Evolutionary conservation across 495 filamentous ascomycete genomes (phyloP).

Genomic region (Penicillium odoratum): DNA sequence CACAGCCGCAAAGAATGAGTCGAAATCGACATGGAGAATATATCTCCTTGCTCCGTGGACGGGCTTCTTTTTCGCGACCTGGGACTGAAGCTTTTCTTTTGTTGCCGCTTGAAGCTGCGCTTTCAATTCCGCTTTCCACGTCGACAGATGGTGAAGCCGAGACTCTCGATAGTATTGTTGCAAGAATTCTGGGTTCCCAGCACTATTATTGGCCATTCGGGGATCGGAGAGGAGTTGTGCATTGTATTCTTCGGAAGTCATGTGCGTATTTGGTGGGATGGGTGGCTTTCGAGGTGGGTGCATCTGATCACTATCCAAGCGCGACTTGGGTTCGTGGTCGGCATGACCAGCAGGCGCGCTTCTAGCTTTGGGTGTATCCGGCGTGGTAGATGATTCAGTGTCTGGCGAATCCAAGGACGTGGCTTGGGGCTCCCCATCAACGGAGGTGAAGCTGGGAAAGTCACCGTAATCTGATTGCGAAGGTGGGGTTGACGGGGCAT

Average conservation of each 20-base stretch:
- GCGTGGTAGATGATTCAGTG: background rate
- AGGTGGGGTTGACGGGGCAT: background rate
- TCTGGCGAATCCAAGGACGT: background rate
- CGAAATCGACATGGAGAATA: conserved; percentile 94
- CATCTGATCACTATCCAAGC: conserved; percentile 8
- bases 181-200: conserved; percentile 86
- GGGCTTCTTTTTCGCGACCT: conserved; percentile 46
- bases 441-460: conserved; percentile 40
- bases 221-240: conserved; percentile 77
- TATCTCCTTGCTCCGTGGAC: conserved; percentile 69
- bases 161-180: conserved; percentile 94
- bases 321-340: background rate
- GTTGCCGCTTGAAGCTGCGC: conserved; percentile 77
- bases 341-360: background rate
- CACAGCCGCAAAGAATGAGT: conserved; percentile 95
- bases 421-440: conserved; percentile 19
- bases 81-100: conserved; percentile 62
- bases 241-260: conserved; percentile 93
- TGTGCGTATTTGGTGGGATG: conserved; percentile 33
- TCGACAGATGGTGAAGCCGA: conserved; percentile 89
- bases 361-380: background rate
- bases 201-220: conserved; percentile 77
- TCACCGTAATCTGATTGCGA: conserved; percentile 48
- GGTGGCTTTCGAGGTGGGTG: conserved; percentile 9
- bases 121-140: conserved; percentile 93